phyloP scores from a whole-genome alignment of 768 basidiomycete species.

The Boletus patriciae region DNA sequence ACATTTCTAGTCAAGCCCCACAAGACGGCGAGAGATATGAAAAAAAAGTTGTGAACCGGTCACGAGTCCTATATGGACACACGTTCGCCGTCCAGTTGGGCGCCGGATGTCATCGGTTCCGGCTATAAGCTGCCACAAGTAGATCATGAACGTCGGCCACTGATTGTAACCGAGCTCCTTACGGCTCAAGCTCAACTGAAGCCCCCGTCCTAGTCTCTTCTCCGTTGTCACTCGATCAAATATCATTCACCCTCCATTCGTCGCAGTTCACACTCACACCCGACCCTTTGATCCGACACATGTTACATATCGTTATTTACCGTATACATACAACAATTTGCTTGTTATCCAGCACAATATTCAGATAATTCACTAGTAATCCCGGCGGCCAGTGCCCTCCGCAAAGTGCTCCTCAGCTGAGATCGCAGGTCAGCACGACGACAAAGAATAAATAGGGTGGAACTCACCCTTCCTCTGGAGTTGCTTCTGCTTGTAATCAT shows the following conservation, averaged over 20 bases:
- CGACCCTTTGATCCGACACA: neutral
- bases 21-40: no score
- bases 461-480: neutral
- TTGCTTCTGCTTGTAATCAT: neutral
- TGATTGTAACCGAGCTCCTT: neutral
- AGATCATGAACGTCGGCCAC: neutral
- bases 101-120: neutral
- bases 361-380: neutral
- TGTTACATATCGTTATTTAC: neutral
- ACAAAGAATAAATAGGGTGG: neutral
- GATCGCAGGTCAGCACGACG: neutral
- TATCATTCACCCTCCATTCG: neutral
- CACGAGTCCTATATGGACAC: no score
- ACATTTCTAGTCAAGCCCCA: no score
- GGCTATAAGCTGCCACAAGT: neutral
- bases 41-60: no score
- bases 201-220: no score
- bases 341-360: neutral
- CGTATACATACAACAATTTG: slow-evolving; percentile 2
- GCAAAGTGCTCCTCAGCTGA: neutral
- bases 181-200: neutral
- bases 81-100: no score
- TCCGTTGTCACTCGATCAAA: neutral
- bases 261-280: neutral
- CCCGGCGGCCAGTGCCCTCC: neutral